These are phyloP conservation scores for Penicillium occitanis DNA, from an alignment of 2,329 filamentous ascomycete genomes.

Conservation along the genomic window DNA sequence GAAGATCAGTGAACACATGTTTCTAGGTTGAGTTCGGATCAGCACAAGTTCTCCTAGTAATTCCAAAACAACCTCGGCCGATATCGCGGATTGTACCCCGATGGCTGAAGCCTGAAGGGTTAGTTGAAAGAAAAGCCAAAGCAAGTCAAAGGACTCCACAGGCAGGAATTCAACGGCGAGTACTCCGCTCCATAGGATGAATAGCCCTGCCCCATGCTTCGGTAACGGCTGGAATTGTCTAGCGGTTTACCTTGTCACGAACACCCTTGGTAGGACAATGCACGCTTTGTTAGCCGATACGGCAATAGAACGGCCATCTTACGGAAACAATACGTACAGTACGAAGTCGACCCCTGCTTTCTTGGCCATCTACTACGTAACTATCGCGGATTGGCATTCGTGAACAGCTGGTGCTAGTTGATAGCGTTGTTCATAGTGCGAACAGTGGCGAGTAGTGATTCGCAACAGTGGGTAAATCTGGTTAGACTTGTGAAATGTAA, in stretches of 20 bases:
- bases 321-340: neutral
- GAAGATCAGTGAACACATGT: neutral
- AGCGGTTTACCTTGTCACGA: neutral
- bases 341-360: neutral
- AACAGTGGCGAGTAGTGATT: neutral
- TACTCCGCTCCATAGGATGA: neutral
- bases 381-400: neutral
- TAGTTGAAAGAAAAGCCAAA: neutral
- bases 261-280: neutral
- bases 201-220: neutral
- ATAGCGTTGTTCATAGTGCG: neutral
- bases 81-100: neutral
- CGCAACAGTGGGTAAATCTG: neutral
- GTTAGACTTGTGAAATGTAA: neutral
- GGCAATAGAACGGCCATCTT: neutral
- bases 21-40: neutral
- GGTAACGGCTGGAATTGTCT: neutral
- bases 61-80: constrained; percentile 2
- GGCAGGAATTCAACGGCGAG: neutral
- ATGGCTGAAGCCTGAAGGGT: neutral
- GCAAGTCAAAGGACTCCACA: constrained; percentile 2
- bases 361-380: neutral
- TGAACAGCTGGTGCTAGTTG: neutral
- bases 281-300: neutral
- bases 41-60: neutral